Evolutionary conservation across 2,329 filamentous ascomycete species (phyloP).

Genomic region (Karstenula rhodostoma): DNA sequence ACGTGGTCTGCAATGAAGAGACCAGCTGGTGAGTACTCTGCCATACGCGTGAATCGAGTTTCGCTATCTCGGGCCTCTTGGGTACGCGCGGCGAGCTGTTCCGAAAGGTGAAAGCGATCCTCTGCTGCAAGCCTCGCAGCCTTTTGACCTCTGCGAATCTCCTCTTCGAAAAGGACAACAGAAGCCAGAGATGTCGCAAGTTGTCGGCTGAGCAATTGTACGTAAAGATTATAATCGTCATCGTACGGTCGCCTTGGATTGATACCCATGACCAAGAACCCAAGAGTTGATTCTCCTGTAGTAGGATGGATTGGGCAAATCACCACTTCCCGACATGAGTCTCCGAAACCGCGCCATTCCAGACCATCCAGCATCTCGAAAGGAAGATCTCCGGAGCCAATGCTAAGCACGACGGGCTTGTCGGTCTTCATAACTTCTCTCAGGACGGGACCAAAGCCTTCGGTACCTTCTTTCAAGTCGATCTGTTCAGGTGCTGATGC

Average conservation of each 20-base stretch:
- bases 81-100: constrained; percentile 72
- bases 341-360: constrained; percentile 74
- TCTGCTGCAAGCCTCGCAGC: constrained; percentile 78
- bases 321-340: constrained; percentile 74
- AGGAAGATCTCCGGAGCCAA: constrained; percentile 72
- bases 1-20: constrained; percentile 81
- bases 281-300: constrained; percentile 75
- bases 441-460: constrained; percentile 80
- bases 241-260: constrained; percentile 83
- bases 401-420: constrained; percentile 71
- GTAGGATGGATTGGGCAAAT: constrained; percentile 82
- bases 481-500: constrained; percentile 66
- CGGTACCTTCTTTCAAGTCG: constrained; percentile 73
- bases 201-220: constrained; percentile 77
- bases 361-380: constrained; percentile 70
- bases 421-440: constrained; percentile 76
- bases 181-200: constrained; percentile 82
- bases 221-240: constrained; percentile 79
- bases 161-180: constrained; percentile 83
- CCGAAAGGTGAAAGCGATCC: constrained; percentile 78
- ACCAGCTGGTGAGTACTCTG: constrained; percentile 82
- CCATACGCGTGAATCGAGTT: constrained; percentile 83
- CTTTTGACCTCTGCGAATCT: constrained; percentile 76
- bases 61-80: constrained; percentile 69
- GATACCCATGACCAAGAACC: constrained; percentile 79